Evolutionary conservation across 768 basidiomycete species (phyloP), one percentile per base, ranked within the genome.

Genomic region (Mycena albidolilacea): DNA sequence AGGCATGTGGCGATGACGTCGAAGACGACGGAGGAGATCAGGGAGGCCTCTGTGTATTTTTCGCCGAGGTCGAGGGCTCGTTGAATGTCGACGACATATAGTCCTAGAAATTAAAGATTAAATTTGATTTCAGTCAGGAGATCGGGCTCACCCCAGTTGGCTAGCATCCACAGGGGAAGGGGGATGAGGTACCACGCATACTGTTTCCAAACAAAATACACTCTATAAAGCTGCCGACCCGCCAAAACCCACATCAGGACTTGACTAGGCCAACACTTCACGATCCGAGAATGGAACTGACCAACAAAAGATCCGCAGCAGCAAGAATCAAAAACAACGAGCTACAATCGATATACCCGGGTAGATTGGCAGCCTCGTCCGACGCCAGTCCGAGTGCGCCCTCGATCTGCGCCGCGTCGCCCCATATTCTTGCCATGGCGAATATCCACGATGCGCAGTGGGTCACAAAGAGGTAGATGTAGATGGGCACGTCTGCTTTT

Each of bases 371-470:
- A 52, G 67, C 67, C 19, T 69, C 46, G 35, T 69, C 60, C 38
- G 58, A 60, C 48, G 46, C 67, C 71, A 69, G 58, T 9, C 60
- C 60, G 48, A 69, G 67, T 43, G 67, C 67, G 46, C 52, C 50
- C 5, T 52, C n/a, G 50, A 52, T 52, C 50, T 52, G 50, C n/a
- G 50, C 50, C 50, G 50, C 50, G 11, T 52, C 60, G 58, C 67
- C 67, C 67, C 67, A 69, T 39, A 69, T 55, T 61, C 67, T 60
- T 62, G 67, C 67, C 59, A 69, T 57, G 59, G 60, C 67, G 58
- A 69, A 69, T 61, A 69, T 69, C 67, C 67, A 69, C 15, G 67
- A 69, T 48, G 67, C 67, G 67, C 67, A 69, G 67, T 69, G 67
- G 58, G 67, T 69, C 60, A 69, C 67, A 46, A 69, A 69, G 67